Conservation (phyloP, 2,329 filamentous ascomycete species). For the Blastomyces emzantsi region DNA sequence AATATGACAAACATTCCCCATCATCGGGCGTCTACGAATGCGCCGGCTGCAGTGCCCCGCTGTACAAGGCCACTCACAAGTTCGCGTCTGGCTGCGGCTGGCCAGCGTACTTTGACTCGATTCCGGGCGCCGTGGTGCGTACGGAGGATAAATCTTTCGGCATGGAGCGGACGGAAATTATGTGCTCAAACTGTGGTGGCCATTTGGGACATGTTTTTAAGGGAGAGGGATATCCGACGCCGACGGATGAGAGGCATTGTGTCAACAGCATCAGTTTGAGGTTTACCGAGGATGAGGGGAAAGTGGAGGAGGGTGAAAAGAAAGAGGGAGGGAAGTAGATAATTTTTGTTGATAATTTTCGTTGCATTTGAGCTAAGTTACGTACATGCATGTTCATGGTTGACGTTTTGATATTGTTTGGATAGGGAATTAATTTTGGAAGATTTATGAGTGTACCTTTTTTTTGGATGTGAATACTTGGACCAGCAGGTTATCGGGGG, state of each 20-base stretch:
- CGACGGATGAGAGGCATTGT: slow-evolving; percentile 93
- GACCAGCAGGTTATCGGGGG: too few relatives aligned
- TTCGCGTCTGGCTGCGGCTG: slow-evolving; percentile 96
- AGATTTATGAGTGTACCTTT: too few relatives aligned
- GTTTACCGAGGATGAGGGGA: slow-evolving; percentile 59
- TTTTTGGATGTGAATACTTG: too few relatives aligned
- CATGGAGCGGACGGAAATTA: slow-evolving; percentile 84
- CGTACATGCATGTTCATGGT: too few relatives aligned
- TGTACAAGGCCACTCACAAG: slow-evolving; percentile 91
- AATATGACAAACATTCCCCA: slow-evolving; percentile 80
- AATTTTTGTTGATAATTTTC: background rate
- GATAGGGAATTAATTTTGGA: too few relatives aligned
- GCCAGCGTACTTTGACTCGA: slow-evolving; percentile 95
- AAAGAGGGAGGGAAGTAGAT: slow-evolving; percentile 1
- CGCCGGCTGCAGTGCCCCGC: slow-evolving; percentile 72
- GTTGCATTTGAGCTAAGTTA: too few relatives aligned
- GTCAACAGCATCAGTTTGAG: slow-evolving; percentile 89
- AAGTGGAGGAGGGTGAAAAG: background rate
- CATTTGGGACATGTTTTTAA: slow-evolving; percentile 89
- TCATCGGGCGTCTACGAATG: slow-evolving; percentile 72
- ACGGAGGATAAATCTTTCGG: slow-evolving; percentile 69
- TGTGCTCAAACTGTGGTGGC: slow-evolving; percentile 89
- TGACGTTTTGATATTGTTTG: too few relatives aligned
- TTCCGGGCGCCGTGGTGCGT: slow-evolving; percentile 80
- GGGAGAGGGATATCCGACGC: slow-evolving; percentile 72